Base-by-base conservation (phyloP, 768 basidiomycete genomes). In the Mycena crocata region DNA sequence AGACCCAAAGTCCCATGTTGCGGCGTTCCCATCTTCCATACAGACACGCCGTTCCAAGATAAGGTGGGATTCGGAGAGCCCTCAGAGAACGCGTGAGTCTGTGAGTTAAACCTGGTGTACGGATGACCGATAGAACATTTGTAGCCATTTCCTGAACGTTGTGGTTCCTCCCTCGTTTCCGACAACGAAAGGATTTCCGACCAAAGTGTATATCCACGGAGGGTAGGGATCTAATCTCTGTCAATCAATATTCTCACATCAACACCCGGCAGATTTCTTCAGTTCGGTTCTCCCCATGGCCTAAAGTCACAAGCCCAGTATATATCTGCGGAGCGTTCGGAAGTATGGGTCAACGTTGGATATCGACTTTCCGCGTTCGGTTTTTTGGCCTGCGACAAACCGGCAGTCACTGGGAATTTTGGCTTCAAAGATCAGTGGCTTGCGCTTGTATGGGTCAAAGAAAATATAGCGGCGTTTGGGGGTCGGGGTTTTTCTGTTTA, bases 361-460 rank as follows among this genome's bases (percentile, higher is more conserved):
- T 93, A 93, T 74, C 87, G 92, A 24, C 80, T 94, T 17, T 92
- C 91, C 0, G 91, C 85, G 1, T 91, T 93, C 70, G 93, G 93
- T 0, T 94, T 93, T 72, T 79, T 94, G 24, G 92, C 91, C 0
- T 85, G 84, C 68, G 89, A 90, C 48, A 75, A 85, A 63, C 91
- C 90, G 15, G 73, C 78, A 44, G 74, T 94, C 49, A 80, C 81
- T 19, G 93, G 93, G 3, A 94, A 94, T 72, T 94, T 90, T 74
- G 92, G 93, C 1, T 94, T 94, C 81, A 93, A 93, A 76, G 93
- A 94, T 72, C 91, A 92, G 71, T 93, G 92, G 92, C 72, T 91
- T 23, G 92, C 89, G 1, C 72, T 93, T n/a, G 79, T 86, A 69
- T 93, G 92, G 92, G 80, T 93, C 28, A 85, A 81, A 49, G 85